Evolutionary conservation across 2,329 filamentous ascomycete species (phyloP).

Genomic region (Phoma sp.): DNA sequence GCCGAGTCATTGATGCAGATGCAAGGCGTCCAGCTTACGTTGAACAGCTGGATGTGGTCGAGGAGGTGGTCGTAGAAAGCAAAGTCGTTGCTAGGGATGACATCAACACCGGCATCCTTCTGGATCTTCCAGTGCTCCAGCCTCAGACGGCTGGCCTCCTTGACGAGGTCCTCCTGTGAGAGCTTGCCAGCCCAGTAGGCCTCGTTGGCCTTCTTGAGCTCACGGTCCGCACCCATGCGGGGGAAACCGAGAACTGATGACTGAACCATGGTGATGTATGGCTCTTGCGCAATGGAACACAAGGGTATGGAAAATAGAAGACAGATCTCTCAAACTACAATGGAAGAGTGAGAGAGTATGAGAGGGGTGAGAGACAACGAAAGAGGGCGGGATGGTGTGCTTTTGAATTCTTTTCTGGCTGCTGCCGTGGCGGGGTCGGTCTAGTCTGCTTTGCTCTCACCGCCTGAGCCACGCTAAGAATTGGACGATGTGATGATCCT

Average conservation of each 20-base stretch:
- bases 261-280: conserved; percentile 55
- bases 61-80: conserved; percentile 98
- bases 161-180: conserved; percentile 86
- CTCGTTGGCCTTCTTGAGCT: conserved; percentile 99
- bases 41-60: conserved; percentile 97
- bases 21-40: conserved; percentile 65
- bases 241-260: conserved; percentile 94
- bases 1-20: background rate
- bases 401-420: conserved; percentile 43
- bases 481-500: conserved; percentile 14
- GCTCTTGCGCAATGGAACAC: conserved; percentile 19
- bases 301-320: conserved; percentile 13
- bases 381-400: conserved; percentile 43
- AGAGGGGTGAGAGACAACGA: conserved; percentile 17
- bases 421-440: conserved; percentile 31
- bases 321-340: conserved; percentile 14
- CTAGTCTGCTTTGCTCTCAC: conserved; percentile 19
- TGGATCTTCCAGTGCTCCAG: conserved; percentile 99
- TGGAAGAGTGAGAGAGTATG: conserved; percentile 22
- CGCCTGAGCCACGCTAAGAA: conserved; percentile 10
- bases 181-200: conserved; percentile 97
- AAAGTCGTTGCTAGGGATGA: conserved; percentile 99
- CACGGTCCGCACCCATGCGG: conserved; percentile 97
- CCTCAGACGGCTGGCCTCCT: conserved; percentile 96
- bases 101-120: conserved; percentile 95